Conservation (phyloP, 2,329 filamentous ascomycete species). For the Calonectria montana region DNA sequence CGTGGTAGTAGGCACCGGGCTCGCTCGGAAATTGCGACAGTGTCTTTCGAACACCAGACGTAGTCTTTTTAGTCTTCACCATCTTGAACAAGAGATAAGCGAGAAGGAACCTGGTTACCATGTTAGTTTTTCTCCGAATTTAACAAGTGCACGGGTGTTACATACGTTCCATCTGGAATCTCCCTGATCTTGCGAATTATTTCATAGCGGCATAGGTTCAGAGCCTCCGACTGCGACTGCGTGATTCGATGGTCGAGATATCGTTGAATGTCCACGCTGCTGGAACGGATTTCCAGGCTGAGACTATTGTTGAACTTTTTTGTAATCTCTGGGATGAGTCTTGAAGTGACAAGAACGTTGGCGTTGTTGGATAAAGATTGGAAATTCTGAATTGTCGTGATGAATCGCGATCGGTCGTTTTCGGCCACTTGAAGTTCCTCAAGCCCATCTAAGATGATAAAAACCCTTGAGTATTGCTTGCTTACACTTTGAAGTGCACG, state of each 20-base stretch:
- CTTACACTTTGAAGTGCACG: background rate
- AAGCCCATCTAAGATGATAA: background rate
- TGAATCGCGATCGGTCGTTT: background rate
- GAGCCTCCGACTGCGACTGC: background rate
- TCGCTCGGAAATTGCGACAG: background rate
- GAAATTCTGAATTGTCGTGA: background rate
- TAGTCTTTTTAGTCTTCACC: background rate
- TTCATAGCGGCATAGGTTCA: background rate
- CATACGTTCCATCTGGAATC: background rate
- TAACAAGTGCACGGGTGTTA: background rate
- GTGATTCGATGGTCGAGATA: background rate
- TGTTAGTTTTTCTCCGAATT: background rate
- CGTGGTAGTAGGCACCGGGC: background rate
- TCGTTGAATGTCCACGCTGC: background rate
- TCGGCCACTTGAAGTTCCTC: background rate
- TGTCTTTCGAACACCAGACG: background rate
- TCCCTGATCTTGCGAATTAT: background rate
- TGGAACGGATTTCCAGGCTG: background rate
- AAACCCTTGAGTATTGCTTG: background rate
- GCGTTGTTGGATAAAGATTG: background rate
- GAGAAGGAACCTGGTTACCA: background rate
- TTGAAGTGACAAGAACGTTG: background rate
- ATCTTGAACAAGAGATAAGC: background rate
- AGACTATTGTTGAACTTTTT: background rate
- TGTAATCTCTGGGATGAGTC: background rate